A percentile compares a stretch with the other conserved stretches of the same genome.
Conservation (phyloP, 768 basidiomycete species). For the Lyophyllum decastes region DNA sequence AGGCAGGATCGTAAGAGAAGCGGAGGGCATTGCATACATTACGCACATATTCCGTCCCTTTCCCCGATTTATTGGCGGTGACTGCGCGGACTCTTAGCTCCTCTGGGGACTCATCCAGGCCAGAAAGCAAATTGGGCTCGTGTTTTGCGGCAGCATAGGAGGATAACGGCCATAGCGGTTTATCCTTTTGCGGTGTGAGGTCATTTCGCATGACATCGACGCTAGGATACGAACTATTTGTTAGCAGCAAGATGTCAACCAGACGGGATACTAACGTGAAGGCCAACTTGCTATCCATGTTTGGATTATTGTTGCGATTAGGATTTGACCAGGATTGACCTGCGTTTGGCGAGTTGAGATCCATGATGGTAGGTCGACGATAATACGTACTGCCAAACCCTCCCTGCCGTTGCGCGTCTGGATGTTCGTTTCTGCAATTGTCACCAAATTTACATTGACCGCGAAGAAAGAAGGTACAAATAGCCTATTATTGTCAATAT, state of each 20-base stretch:
- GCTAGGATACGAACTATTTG: slow-evolving; percentile 34
- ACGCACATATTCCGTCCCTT: slow-evolving; percentile 69
- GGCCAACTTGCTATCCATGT: slow-evolving; percentile 24
- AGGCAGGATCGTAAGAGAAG: background rate
- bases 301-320: slow-evolving; percentile 16
- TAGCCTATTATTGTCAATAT: slow-evolving; percentile 33
- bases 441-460: slow-evolving; percentile 69
- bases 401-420: slow-evolving; percentile 32
- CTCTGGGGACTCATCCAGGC: slow-evolving; percentile 75
- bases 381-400: slow-evolving; percentile 54
- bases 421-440: slow-evolving; percentile 69
- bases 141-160: slow-evolving; percentile 78
- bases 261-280: slow-evolving; percentile 24
- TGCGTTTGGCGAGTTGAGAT: slow-evolving; percentile 15
- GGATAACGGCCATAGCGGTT: slow-evolving; percentile 78
- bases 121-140: slow-evolving; percentile 65
- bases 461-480: slow-evolving; percentile 64
- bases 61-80: slow-evolving; percentile 54
- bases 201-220: slow-evolving; percentile 65
- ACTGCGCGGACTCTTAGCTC: slow-evolving; percentile 74
- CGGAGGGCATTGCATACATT: background rate
- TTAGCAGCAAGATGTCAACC: background rate
- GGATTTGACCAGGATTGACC: slow-evolving; percentile 43
- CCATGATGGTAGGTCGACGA: slow-evolving; percentile 11
- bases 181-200: slow-evolving; percentile 58